phyloP scores from a whole-genome alignment of 805 yeast species.

The Saturnispora quitensis region DNA sequence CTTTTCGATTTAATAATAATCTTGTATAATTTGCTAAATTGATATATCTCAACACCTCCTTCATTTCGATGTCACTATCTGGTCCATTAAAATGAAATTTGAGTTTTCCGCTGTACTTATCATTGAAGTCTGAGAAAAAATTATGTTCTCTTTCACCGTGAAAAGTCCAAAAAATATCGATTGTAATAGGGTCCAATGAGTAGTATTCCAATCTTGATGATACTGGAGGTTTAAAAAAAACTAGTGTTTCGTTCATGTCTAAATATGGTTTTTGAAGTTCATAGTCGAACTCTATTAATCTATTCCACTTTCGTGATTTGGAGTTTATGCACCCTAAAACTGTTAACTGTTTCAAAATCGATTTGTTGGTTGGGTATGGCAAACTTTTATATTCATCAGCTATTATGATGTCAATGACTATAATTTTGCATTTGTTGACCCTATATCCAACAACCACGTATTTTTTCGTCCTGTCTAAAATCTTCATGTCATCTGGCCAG shows the following conservation, averaged over 20 bases:
- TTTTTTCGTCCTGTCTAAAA: conserved; percentile 6
- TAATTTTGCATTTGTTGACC: conserved; percentile 15
- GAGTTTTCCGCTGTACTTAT: conserved; percentile 22
- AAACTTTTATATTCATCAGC: conserved; percentile 13
- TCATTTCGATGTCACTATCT: conserved; percentile 14
- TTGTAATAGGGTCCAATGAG: conserved; percentile 61
- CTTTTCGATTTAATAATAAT: conserved; percentile 13
- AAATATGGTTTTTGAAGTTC: conserved; percentile 13
- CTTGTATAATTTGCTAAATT: conserved; percentile 24
- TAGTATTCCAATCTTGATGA: conserved; percentile 66
- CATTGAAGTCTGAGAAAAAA: conserved; percentile 15
- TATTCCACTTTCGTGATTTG: conserved; percentile 7
- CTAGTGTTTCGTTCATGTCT: conserved; percentile 22
- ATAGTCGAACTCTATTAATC: conserved; percentile 14
- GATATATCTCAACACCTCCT: conserved; percentile 22
- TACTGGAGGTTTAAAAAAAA: conserved; percentile 65
- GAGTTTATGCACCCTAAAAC: conserved; percentile 24
- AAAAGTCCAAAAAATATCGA: conserved; percentile 40
- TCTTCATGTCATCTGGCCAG: conserved; percentile 26
- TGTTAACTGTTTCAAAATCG: conserved; percentile 17
- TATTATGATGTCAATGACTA: conserved; percentile 21
- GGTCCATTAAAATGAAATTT: conserved; percentile 15
- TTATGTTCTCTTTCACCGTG: conserved; percentile 10
- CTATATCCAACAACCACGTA: conserved; percentile 23
- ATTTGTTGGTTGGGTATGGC: conserved; percentile 12